Base-by-base conservation (phyloP, 2,329 filamentous ascomycete species). In the Penicillium sp. region DNA sequence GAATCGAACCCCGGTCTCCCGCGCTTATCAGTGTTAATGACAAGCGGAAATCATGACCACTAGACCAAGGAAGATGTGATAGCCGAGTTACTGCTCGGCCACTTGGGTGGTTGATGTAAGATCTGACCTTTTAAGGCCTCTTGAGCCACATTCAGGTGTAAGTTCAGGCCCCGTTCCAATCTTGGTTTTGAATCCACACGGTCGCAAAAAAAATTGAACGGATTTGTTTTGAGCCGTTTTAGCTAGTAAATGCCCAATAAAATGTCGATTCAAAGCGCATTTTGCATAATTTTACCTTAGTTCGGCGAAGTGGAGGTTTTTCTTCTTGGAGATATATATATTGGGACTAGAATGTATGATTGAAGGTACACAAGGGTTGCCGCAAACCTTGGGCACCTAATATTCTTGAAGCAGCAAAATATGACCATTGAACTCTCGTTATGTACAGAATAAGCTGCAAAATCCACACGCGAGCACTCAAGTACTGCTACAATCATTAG, bases 11-110 rank as follows among this genome's bases (percentile, higher is more conserved):
- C 62, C 63, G 66, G 67, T 66, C 66, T 65, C 60, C 66, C 66
- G 67, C 65, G 66, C 66, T 65, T 57, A 54, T 57, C 52, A 29
- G 53, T 53, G 8, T 52, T 62, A 59, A 53, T 68, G 66, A 68
- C 65, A 68, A 67, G 65, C 66, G 67, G 66, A 68, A 64, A 68
- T 68, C 66, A 68, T 68, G 65, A 68, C 66, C 65, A 68, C 66
- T 69, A 69, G 65, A 67, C 66, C 66, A 68, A 58, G 53, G 55
- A 41, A 40, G 10, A 29, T 35, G 43, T 9, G 27, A 28, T 28
- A 10, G 27, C 27, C 27, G 27, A 28, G 27, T 28, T 28, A 28
- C 27, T 28, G 27, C 27, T 28, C 27, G 8, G 8, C 27, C 27
- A 28, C 27, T 28, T 28, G 27, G 27, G 8, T 51, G 44, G 44